A percentile compares a stretch with the other conserved stretches of the same genome.
Conservation (phyloP, 2,329 filamentous ascomycete genomes). For the Sordariomycetes sp. region DNA sequence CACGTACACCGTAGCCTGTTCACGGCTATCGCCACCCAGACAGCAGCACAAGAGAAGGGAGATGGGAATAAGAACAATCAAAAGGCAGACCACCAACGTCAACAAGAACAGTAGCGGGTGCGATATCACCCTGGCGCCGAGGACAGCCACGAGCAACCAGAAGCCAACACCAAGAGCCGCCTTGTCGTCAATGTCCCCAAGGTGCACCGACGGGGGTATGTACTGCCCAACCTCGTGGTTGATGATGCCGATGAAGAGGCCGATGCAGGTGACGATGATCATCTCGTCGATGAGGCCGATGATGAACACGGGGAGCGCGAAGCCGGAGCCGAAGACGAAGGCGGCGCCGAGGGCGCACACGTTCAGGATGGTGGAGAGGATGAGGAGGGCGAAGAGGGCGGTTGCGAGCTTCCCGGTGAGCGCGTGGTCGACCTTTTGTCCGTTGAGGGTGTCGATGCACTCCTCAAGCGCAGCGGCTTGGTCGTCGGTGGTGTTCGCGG, state of each 20-base stretch:
- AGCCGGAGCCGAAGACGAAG: neutral
- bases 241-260: conserved; percentile 2
- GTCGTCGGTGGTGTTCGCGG: neutral
- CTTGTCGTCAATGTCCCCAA: conserved; percentile 3
- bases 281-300: conserved; percentile 1
- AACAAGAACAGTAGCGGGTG: neutral
- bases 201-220: neutral
- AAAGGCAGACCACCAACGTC: neutral
- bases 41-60: neutral
- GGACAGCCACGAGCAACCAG: conserved; percentile 3
- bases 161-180: conserved; percentile 1
- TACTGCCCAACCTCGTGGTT: conserved; percentile 4
- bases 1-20: neutral
- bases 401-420: neutral
- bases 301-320: neutral
- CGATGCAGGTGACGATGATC: conserved; percentile 1
- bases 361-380: conserved; percentile 1
- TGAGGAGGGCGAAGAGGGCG: conserved; percentile 2
- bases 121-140: neutral
- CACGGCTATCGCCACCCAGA: neutral
- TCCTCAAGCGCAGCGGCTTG: neutral
- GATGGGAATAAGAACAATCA: neutral
- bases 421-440: neutral
- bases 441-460: neutral
- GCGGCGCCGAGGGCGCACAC: neutral